phyloP scores from a whole-genome alignment of 768 basidiomycete species.

The Suillus americanus region DNA sequence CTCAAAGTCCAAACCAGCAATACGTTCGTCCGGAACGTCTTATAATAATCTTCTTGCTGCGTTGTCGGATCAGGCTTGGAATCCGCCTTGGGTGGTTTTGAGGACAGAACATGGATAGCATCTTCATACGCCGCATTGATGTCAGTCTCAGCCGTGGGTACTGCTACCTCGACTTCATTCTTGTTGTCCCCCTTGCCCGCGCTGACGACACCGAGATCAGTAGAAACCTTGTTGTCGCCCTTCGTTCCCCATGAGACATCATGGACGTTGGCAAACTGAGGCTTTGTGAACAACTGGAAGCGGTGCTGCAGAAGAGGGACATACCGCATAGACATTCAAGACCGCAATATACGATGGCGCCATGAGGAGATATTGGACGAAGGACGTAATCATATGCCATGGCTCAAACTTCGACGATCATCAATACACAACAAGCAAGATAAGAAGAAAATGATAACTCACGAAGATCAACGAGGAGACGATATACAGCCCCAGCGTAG shows the following conservation, averaged over 20 bases:
- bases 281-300: constrained; percentile 2
- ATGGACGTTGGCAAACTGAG: constrained; percentile 81
- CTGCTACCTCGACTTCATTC: constrained; percentile 82
- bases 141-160: constrained; percentile 87
- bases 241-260: constrained; percentile 97
- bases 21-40: constrained; percentile 87
- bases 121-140: constrained; percentile 90
- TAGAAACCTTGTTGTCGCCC: constrained; percentile 83
- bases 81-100: constrained; percentile 76
- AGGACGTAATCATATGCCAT: constrained; percentile 98
- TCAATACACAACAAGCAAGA: not conserved
- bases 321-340: constrained; percentile 84
- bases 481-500: constrained; percentile 89
- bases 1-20: constrained; percentile 86
- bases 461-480: constrained; percentile 83
- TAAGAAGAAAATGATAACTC: constrained; percentile 34
- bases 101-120: constrained; percentile 77
- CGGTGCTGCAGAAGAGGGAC: constrained; percentile 3
- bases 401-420: constrained; percentile 74
- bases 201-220: constrained; percentile 83
- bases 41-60: constrained; percentile 83
- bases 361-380: constrained; percentile 89
- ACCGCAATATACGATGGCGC: constrained; percentile 94
- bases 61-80: constrained; percentile 59
- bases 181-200: constrained; percentile 54